A percentile compares a stretch with the other conserved stretches of the same genome.
These are phyloP conservation scores for Rubia balearica DNA, from an alignment of 305 asterid genomes.

Conservation along the genomic window DNA sequence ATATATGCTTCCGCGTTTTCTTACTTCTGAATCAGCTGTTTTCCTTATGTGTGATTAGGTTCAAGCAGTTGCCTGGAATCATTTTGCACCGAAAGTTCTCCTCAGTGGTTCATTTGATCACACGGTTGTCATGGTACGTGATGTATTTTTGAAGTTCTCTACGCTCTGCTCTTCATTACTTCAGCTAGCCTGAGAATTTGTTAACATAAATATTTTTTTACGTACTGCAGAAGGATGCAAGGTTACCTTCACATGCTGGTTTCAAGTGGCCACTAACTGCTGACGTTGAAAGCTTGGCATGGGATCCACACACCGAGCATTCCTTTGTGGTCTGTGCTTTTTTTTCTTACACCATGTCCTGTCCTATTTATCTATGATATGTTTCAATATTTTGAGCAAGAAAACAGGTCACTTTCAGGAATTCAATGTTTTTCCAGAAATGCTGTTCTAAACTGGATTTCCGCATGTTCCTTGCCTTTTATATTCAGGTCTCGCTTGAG, in stretches of 20 bases:
- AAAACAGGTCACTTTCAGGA: neutral
- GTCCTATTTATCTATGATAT: neutral
- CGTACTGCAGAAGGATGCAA: conserved; percentile 61
- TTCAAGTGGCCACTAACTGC: conserved; percentile 59
- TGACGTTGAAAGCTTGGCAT: conserved; percentile 85
- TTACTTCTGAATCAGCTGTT: neutral
- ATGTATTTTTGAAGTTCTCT: neutral
- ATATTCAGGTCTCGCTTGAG: conserved; percentile 73
- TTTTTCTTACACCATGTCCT: conserved; percentile 1
- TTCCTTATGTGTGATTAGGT: conserved; percentile 40
- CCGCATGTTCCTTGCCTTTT: neutral
- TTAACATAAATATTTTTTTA: conserved; percentile 16
- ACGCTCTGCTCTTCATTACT: conserved; percentile 10
- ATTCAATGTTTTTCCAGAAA: neutral
- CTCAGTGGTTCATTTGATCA: conserved; percentile 92
- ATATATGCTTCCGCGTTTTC: neutral
- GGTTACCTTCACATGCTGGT: conserved; percentile 55
- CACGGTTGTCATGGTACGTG: conserved; percentile 59
- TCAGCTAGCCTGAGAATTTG: neutral
- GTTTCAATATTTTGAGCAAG: conserved; percentile 2
- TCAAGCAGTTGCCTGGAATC: conserved; percentile 94
- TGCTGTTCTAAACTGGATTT: neutral
- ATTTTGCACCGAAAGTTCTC: conserved; percentile 60
- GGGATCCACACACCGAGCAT: conserved; percentile 86
- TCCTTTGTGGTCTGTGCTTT: conserved; percentile 60